Conservation (phyloP, 164 flowering plant species). For the Dillenia suffruticosa region DNA sequence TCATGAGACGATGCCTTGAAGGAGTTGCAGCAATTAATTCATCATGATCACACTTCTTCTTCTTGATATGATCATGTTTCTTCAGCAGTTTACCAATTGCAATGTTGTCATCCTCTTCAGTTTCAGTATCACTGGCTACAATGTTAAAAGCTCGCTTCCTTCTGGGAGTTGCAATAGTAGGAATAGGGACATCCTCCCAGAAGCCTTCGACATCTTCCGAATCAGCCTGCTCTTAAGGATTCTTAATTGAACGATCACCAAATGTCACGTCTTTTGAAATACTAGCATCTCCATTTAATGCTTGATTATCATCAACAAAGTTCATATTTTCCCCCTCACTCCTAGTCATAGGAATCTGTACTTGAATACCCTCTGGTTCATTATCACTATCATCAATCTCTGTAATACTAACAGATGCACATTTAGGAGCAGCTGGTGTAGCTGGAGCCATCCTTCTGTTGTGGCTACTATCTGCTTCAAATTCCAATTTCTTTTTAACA, state of each 20-base stretch:
- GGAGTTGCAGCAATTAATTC: slow-evolving; percentile 12
- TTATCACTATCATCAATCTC: slow-evolving; percentile 46
- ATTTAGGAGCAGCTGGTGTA: slow-evolving; percentile 21
- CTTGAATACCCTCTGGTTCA: slow-evolving; percentile 15
- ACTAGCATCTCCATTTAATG: slow-evolving; percentile 3
- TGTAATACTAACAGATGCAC: slow-evolving; percentile 20
- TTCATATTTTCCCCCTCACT: not conserved
- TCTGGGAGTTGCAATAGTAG: slow-evolving; percentile 20
- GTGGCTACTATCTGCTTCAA: slow-evolving; percentile 20
- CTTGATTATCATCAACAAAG: not conserved
- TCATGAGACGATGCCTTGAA: slow-evolving; percentile 24
- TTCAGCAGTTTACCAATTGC: slow-evolving; percentile 34
- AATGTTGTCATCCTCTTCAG: slow-evolving; percentile 39
- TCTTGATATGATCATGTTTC: slow-evolving; percentile 7
- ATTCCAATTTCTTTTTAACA: slow-evolving; percentile 28
- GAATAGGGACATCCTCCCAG: slow-evolving; percentile 6
- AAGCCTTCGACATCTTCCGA: slow-evolving; percentile 10
- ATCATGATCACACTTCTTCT: slow-evolving; percentile 4
- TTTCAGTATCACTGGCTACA: slow-evolving; percentile 37
- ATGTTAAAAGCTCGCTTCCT: slow-evolving; percentile 32
- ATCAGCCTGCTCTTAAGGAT: not conserved
- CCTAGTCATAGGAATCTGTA: not conserved
- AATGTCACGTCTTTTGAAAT: slow-evolving; percentile 5
- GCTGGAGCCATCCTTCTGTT: slow-evolving; percentile 28
- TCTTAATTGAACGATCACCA: slow-evolving; percentile 11